phyloP scores from a whole-genome alignment of 257 asterid species.

The Solanum infundibuliforme region DNA sequence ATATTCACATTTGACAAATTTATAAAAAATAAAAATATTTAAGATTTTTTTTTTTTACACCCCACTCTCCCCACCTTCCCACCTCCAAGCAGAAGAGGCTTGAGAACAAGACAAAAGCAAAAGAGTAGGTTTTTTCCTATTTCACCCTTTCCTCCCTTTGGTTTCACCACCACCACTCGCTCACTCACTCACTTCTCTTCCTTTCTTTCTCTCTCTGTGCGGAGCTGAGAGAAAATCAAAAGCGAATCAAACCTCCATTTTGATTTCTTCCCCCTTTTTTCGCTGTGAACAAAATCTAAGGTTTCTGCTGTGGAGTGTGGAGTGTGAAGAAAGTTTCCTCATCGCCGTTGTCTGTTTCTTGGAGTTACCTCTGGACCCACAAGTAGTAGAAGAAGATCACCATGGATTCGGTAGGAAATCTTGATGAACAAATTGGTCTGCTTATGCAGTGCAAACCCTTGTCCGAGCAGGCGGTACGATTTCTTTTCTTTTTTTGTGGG shows the following conservation, averaged over 20 bases:
- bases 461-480: constrained; percentile 57
- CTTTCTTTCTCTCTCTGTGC: not conserved
- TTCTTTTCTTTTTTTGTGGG: not conserved
- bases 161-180: not conserved
- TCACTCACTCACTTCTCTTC: not conserved
- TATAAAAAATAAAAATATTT: too few species aligned
- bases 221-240: not conserved
- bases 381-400: not conserved
- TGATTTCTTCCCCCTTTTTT: not conserved
- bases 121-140: not conserved
- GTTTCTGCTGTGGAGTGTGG: not conserved
- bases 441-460: constrained; percentile 87
- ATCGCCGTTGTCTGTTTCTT: not conserved
- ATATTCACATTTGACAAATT: too few species aligned
- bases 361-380: not conserved
- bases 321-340: not conserved
- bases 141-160: not conserved
- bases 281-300: not conserved
- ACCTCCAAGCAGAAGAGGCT: not conserved
- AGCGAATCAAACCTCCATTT: not conserved
- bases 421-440: constrained; percentile 65
- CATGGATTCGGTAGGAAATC: constrained; percentile 47
- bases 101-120: not conserved
- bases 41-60: too few species aligned
- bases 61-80: too few species aligned